Evolutionary conservation across 768 basidiomycete genomes (phyloP).

Genomic region (Rhizopogon vesiculosus): DNA sequence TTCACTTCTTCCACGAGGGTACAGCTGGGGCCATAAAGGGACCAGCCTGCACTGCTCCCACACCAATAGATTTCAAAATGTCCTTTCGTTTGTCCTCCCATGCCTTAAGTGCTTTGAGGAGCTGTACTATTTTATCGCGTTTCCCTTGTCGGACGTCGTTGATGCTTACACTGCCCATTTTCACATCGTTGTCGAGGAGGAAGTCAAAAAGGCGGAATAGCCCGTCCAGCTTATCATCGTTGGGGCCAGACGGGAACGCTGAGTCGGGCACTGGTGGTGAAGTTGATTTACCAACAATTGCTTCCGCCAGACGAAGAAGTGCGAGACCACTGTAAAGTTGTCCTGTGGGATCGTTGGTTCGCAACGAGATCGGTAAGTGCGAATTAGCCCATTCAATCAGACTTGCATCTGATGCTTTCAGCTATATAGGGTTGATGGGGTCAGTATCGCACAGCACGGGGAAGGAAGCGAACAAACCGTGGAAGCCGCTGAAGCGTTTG

Average conservation of each 20-base stretch:
- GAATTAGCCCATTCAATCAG: slow-evolving; percentile 89
- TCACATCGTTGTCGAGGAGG: slow-evolving; percentile 85
- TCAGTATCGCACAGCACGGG: slow-evolving; percentile 2
- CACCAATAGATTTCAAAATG: slow-evolving; percentile 49
- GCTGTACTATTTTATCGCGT: slow-evolving; percentile 73
- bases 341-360: slow-evolving; percentile 41
- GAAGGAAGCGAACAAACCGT: slow-evolving; percentile 10
- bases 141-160: slow-evolving; percentile 87
- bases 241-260: slow-evolving; percentile 63
- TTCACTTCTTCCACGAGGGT: neutral
- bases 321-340: slow-evolving; percentile 65
- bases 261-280: slow-evolving; percentile 74
- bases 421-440: slow-evolving; percentile 10
- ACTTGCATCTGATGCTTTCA: slow-evolving; percentile 34
- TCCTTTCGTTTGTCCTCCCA: slow-evolving; percentile 78
- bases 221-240: slow-evolving; percentile 82
- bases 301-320: slow-evolving; percentile 82
- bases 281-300: slow-evolving; percentile 60
- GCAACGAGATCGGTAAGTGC: slow-evolving; percentile 62
- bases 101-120: slow-evolving; percentile 67
- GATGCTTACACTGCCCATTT: slow-evolving; percentile 89
- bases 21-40: slow-evolving; percentile 7
- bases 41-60: slow-evolving; percentile 20
- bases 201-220: slow-evolving; percentile 90
- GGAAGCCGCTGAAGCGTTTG: slow-evolving; percentile 25